phyloP scores from a whole-genome alignment of 441 rosid genomes.

The Euphorbia schlechtendalii region DNA sequence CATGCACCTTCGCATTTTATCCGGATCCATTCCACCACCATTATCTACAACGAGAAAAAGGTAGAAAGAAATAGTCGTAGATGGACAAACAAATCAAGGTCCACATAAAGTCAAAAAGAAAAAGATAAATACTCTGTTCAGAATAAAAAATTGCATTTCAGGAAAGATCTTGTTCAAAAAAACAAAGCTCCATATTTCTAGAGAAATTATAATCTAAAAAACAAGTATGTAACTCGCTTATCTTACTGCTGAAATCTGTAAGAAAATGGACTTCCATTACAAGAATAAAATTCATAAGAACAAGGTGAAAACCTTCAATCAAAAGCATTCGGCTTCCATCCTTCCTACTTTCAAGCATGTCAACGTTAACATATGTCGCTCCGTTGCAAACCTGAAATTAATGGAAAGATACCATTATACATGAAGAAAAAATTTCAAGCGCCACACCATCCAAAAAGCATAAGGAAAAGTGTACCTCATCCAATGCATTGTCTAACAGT shows the following conservation, averaged over 20 bases:
- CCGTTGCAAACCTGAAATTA: constrained; percentile 58
- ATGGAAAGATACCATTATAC: constrained; percentile 4
- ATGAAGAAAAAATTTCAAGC: background rate
- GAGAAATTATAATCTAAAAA: too few species aligned
- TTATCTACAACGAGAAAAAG: constrained; percentile 43
- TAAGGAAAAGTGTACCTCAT: constrained; percentile 48
- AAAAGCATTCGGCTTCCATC: constrained; percentile 66
- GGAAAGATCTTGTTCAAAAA: background rate
- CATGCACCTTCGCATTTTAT: constrained; percentile 80
- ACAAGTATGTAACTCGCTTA: too few species aligned
- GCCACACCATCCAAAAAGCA: background rate
- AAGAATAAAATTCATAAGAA: background rate
- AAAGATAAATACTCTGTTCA: background rate
- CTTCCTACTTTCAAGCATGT: constrained; percentile 56
- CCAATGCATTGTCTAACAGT: constrained; percentile 84
- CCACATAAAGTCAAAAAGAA: background rate
- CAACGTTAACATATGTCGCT: constrained; percentile 72
- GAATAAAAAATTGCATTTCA: background rate
- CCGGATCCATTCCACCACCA: constrained; percentile 97
- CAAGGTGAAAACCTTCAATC: constrained; percentile 61
- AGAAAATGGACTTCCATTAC: background rate
- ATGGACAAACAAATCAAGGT: background rate
- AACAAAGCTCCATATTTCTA: too few species aligned
- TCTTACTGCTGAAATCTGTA: background rate
- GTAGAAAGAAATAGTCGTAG: background rate